phyloP scores from a whole-genome alignment of 140 eudicot genomes.

The Erigeron philadelphicus region DNA sequence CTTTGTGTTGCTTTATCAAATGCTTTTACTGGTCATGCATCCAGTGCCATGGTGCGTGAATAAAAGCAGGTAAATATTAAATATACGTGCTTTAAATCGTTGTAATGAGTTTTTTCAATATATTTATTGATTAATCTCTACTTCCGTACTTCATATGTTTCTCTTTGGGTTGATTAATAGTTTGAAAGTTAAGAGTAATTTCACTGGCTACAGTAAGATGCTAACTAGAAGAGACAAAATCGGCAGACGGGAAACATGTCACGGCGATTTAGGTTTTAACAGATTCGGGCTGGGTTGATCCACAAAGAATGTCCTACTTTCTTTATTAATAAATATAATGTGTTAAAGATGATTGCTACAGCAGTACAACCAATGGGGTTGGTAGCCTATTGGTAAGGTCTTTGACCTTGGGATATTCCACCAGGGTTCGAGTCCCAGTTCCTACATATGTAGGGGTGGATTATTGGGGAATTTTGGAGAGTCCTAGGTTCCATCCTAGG shows the following conservation, averaged over 20 bases:
- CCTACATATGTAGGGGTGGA: too few relatives aligned
- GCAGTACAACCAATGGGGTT: too few relatives aligned
- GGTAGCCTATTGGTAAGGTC: too few relatives aligned
- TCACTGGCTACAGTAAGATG: background rate
- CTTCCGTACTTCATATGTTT: background rate
- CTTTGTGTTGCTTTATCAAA: conserved; percentile 19
- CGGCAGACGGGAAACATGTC: background rate
- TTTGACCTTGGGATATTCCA: too few relatives aligned
- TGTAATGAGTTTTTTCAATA: background rate
- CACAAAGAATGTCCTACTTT: background rate
- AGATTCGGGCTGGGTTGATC: background rate
- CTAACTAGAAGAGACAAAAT: background rate
- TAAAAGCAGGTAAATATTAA: conserved; percentile 21
- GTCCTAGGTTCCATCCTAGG: too few relatives aligned
- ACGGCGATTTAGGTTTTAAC: background rate
- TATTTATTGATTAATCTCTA: background rate
- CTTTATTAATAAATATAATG: background rate
- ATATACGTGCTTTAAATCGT: conserved; percentile 1
- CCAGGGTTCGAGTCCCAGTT: too few relatives aligned
- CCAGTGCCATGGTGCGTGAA: background rate
- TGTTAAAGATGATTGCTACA: background rate
- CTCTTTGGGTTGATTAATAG: background rate
- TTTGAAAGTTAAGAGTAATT: background rate
- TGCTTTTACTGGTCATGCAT: conserved; percentile 3
- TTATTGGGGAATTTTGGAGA: too few relatives aligned